Base-by-base conservation (phyloP, 2,329 filamentous ascomycete genomes). In the Alternaria burnsii region DNA sequence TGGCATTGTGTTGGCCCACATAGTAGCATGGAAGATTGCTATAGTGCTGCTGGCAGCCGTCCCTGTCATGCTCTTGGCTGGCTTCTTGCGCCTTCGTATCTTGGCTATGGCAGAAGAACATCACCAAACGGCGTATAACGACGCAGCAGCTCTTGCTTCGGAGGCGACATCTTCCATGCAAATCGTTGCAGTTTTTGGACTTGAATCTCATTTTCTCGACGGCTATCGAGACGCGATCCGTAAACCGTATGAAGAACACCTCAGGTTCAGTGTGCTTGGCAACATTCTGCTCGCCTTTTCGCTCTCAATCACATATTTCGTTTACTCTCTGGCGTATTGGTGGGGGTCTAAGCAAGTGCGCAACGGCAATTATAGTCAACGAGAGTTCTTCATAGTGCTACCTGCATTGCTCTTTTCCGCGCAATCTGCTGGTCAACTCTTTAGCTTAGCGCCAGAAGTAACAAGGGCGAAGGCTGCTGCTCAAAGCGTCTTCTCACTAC, bases 91-190 rank as follows among this genome's bases (percentile, higher is more conserved):
- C 41, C 75, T 85, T 11, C 78, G 81, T 5, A 79, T 84, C 4
- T 74, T 85, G 14, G 84, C 86, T 3, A 82, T 84, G 38, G 88
- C 89, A 48, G 87, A 91, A 62, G 83, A 86, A 56, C 84, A 85
- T 14, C 88, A 91, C 65, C 85, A 88, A 41, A 85, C 84, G 24
- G 88, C 89, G 3, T 92, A 89, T 66, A 83, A 86, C 7, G 83
- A 84, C 43, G 88, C 89, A 2, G 86, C 89, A 16, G 83, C 85
- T 5, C 84, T 91, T 52, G 88, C 88, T 1, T 87, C 88, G 6
- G 89, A 92, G 67, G 88, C 89, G 1, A 87, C 89, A 51, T 84
- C 86, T 53, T 86, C 85, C 1, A 88, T 90, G 75, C 87, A 88
- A 67, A 91, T 89, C 28, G 84, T 83, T 14, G 78, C 80, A 3